Evolutionary conservation across 2,329 filamentous ascomycete species (phyloP), one percentile per base, ranked within the genome.

Genomic region (Neonectria ditissima): DNA sequence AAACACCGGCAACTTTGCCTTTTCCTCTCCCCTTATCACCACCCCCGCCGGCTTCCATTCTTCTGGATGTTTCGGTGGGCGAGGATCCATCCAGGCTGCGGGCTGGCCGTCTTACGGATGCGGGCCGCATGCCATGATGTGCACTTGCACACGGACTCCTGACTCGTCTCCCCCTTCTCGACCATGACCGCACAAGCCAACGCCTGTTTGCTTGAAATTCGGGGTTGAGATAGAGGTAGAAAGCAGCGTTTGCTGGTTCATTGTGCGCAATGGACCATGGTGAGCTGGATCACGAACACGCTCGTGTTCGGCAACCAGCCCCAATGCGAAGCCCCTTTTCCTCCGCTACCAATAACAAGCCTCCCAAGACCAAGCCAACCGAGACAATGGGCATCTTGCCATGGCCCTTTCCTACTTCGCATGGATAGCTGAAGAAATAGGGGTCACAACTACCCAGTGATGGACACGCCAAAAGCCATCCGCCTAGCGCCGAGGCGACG

Each of bases 401-500:
- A 24, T 51, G 52, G 55, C 22, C 34, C 24, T 51, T 37, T 26
- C 51, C 37, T 24, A 55, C 41, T 20, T 32, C 18, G 18, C 26
- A 13, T 32, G 45, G 48, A 39, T 16, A 26, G 26, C 28, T 30
- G 32, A 32, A 14, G 7, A 37, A 37, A 37, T 28, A 39, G 62
- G 62, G 57, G 43, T 48, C 45, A 41, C 8, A 20, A 32, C 26
- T 20, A n/a, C 44, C 34, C 44, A 45, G 55, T 34, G 30, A 43
- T 37, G 54, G 37, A 43, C 41, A 63, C 55, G 54, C 60, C 60
- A 58, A 71, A 70, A 69, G 65, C 69, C 69, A 70, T 72, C 30
- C 53, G 59, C 55, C 68, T 73, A 73, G 71, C 68, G 71, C 59
- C 67, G 51, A 55, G 50, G 51, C 41, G 55, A 68, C 71, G 71